phyloP scores from a whole-genome alignment of 768 basidiomycete species.

The Pulveroboletus sp. region DNA sequence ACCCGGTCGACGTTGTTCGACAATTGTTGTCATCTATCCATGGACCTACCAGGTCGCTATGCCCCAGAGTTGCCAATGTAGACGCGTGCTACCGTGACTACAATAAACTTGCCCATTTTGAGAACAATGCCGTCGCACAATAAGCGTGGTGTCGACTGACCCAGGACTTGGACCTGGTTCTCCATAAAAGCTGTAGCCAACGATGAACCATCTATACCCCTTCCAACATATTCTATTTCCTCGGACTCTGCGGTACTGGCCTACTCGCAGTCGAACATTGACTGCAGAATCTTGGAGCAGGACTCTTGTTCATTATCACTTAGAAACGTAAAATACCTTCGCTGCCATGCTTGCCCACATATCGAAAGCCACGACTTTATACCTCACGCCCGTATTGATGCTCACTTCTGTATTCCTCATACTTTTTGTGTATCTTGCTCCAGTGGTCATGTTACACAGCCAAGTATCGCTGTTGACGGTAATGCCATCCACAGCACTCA shows the following conservation, averaged over 20 bases:
- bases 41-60: too few species aligned
- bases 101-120: too few species aligned
- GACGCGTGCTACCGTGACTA: too few species aligned
- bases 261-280: conserved; percentile 13
- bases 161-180: background rate
- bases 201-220: conserved; percentile 1
- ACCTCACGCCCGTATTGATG: conserved; percentile 62
- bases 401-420: conserved; percentile 64
- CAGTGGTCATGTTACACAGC: conserved; percentile 53
- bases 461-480: conserved; percentile 65
- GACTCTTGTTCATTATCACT: conserved; percentile 12
- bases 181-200: conserved; percentile 15
- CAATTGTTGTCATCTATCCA: too few species aligned
- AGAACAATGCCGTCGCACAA: conserved; percentile 17
- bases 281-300: conserved; percentile 16
- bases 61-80: too few species aligned
- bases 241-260: conserved; percentile 20
- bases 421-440: conserved; percentile 67
- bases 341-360: conserved; percentile 61
- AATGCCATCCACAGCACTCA: conserved; percentile 47
- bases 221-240: background rate
- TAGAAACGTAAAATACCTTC: background rate
- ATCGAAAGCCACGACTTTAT: conserved; percentile 64
- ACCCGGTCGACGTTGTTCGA: too few species aligned
- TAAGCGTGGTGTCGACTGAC: conserved; percentile 8